These are phyloP conservation scores for Pholiota molesta DNA, from an alignment of 768 basidiomycete species.

Conservation along the genomic window DNA sequence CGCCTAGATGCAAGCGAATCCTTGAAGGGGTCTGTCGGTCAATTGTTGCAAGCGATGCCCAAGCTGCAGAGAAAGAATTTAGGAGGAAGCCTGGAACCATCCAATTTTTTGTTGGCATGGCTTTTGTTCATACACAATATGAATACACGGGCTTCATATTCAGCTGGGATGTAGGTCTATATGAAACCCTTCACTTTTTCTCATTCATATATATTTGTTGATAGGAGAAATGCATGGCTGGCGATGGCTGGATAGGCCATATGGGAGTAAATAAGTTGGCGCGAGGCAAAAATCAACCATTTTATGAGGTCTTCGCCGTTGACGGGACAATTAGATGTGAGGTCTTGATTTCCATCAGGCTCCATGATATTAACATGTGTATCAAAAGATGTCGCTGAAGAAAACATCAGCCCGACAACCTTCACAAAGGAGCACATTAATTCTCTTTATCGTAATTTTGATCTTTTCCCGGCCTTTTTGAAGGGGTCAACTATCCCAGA, in stretches of 20 bases:
- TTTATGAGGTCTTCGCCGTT: slow-evolving; percentile 42
- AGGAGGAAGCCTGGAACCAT: slow-evolving; percentile 10
- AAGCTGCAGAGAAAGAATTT: slow-evolving; percentile 16
- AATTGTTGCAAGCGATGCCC: slow-evolving; percentile 30
- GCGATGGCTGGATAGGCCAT: slow-evolving; percentile 44
- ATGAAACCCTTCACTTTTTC: background rate
- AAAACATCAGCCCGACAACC: background rate
- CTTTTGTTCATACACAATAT: slow-evolving; percentile 42
- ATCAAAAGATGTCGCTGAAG: background rate
- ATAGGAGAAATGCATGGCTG: slow-evolving; percentile 39
- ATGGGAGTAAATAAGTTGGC: slow-evolving; percentile 45
- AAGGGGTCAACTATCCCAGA: slow-evolving; percentile 8
- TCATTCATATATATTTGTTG: background rate
- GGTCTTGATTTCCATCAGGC: slow-evolving; percentile 11
- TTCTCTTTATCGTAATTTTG: background rate
- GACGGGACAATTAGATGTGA: slow-evolving; percentile 42
- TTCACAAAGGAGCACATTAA: slow-evolving; percentile 1
- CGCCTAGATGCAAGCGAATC: slow-evolving; percentile 21
- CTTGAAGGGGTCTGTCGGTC: slow-evolving; percentile 34
- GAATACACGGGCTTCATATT: slow-evolving; percentile 46
- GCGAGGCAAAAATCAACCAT: slow-evolving; percentile 50
- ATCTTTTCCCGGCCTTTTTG: slow-evolving; percentile 4
- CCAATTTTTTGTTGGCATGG: slow-evolving; percentile 51
- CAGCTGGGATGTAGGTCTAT: slow-evolving; percentile 50
- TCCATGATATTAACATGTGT: background rate